Conservation (phyloP, 2,329 filamentous ascomycete species). For the Fusarium floridanum region DNA sequence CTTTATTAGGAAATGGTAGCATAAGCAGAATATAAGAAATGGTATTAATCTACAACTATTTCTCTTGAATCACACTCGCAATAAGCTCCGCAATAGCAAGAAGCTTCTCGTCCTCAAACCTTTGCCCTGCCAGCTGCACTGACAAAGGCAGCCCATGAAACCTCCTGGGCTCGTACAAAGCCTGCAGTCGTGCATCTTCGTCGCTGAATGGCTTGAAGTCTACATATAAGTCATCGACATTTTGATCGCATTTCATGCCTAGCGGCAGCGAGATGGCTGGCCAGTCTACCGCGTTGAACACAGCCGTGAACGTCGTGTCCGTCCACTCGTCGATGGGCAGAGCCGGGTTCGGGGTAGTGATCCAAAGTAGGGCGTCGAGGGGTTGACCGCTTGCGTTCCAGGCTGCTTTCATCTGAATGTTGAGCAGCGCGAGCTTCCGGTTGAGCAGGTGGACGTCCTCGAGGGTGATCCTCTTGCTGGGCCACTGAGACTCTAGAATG, state of each 20-base stretch:
- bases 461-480: not conserved
- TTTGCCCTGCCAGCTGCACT: not conserved
- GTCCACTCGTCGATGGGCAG: not conserved
- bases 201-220: not conserved
- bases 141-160: not conserved
- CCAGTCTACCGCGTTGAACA: not conserved
- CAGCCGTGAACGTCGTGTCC: not conserved
- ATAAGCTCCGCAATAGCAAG: not conserved
- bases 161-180: not conserved
- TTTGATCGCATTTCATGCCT: not conserved
- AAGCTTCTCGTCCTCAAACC: not conserved
- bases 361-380: not conserved
- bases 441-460: not conserved
- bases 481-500: not conserved
- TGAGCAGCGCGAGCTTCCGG: not conserved
- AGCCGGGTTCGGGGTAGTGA: not conserved
- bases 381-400: not conserved
- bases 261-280: not conserved
- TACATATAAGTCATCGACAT: not conserved
- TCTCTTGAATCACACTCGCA: not conserved
- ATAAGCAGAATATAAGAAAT: not conserved
- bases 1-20: not conserved
- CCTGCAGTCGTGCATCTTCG: not conserved
- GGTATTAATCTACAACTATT: not conserved
- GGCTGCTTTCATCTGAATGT: not conserved